These are phyloP conservation scores for Annulohypoxylon maeteangense DNA, from an alignment of 495 filamentous ascomycete species.

Conservation along the genomic window DNA sequence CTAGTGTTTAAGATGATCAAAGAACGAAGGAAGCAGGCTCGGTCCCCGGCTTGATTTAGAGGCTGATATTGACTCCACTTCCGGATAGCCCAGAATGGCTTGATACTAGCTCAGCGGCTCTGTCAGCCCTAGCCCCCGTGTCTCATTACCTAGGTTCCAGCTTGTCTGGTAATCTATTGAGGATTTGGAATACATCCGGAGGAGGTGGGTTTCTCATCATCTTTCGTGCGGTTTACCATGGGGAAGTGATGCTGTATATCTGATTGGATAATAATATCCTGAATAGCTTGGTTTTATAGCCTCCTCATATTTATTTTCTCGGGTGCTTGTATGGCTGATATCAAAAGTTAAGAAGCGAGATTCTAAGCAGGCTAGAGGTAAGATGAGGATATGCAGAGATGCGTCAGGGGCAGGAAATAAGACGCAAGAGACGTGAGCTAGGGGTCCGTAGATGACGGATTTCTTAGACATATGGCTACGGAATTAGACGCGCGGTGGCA, in stretches of 20 bases:
- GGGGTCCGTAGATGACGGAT: neutral
- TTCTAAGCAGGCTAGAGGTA: neutral
- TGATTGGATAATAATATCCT: too few species aligned
- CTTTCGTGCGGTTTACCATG: neutral
- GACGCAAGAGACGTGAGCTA: neutral
- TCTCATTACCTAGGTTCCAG: too few species aligned
- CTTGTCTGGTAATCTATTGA: neutral
- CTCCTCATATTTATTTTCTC: neutral
- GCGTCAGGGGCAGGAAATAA: neutral
- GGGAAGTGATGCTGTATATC: too few species aligned
- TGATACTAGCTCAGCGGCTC: neutral
- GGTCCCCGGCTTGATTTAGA: neutral
- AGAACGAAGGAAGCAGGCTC: neutral
- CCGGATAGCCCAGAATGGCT: neutral
- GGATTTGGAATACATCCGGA: neutral
- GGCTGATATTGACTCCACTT: neutral
- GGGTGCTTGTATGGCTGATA: neutral
- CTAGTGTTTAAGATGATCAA: neutral
- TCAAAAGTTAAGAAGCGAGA: neutral
- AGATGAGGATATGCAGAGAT: neutral
- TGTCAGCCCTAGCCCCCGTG: conserved; percentile 1
- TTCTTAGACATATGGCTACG: neutral
- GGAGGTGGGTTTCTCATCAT: neutral
- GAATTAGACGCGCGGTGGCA: neutral
- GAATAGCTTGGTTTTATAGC: neutral